These are phyloP conservation scores for Hypholoma sublateritium DNA, from an alignment of 768 basidiomycete genomes.

Conservation along the genomic window DNA sequence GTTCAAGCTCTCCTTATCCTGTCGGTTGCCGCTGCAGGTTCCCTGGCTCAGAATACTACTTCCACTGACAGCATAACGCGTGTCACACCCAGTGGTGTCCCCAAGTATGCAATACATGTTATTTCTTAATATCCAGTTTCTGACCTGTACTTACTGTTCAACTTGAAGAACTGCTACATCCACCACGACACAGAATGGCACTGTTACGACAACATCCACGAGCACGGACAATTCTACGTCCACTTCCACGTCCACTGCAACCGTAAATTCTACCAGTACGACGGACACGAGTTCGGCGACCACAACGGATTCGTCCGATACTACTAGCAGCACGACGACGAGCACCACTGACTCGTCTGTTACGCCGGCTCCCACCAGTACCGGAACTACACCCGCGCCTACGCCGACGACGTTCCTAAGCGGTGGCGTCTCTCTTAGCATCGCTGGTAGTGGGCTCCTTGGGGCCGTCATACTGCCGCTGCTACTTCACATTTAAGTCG, in stretches of 20 bases:
- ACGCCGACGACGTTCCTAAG: neutral
- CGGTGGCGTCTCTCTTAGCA: neutral
- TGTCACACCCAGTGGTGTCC: constrained; percentile 9
- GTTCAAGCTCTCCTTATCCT: constrained; percentile 8
- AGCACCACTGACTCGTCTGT: neutral
- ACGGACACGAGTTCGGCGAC: too few species aligned
- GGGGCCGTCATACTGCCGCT: neutral
- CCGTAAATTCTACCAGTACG: neutral
- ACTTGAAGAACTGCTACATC: neutral
- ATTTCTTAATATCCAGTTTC: neutral
- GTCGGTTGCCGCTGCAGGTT: constrained; percentile 1
- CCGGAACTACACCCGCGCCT: neutral
- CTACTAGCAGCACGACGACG: too few species aligned
- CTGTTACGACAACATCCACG: too few species aligned
- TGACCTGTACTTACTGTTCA: neutral
- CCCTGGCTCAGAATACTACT: constrained; percentile 4
- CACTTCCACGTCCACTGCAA: neutral
- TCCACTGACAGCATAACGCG: neutral
- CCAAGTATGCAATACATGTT: constrained; percentile 5
- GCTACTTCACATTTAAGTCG: neutral
- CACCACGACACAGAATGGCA: too few species aligned
- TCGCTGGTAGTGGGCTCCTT: neutral
- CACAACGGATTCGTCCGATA: too few species aligned
- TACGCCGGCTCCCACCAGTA: neutral
- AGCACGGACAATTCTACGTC: neutral